A percentile compares a stretch with the other conserved stretches of the same genome.
phyloP scores from a whole-genome alignment of 2,329 filamentous ascomycete species.

The Aspergillus ustus region DNA sequence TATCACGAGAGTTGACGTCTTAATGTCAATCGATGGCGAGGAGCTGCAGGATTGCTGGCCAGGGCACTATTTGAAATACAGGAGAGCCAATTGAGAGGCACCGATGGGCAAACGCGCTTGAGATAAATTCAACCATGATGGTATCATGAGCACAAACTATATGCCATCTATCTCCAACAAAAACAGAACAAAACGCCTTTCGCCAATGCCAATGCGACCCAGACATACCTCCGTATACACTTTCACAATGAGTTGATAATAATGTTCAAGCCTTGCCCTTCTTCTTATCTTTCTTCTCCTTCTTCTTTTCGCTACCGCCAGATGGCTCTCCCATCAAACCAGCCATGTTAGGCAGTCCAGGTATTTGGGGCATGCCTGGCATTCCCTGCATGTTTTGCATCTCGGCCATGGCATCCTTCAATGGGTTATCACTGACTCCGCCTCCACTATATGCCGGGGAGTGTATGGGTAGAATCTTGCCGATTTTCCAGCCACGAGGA shows the following conservation, averaged over 20 bases:
- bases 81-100: not conserved
- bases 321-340: constrained; percentile 54
- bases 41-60: not conserved
- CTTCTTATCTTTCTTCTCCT: constrained; percentile 57
- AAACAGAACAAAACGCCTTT: constrained; percentile 37
- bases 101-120: not conserved
- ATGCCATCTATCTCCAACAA: constrained; percentile 23
- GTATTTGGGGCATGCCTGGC: constrained; percentile 47
- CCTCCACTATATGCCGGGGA: constrained; percentile 90
- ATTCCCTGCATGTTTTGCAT: constrained; percentile 65
- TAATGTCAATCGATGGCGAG: not conserved
- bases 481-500: constrained; percentile 90
- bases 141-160: constrained; percentile 28
- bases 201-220: constrained; percentile 45
- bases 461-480: constrained; percentile 80
- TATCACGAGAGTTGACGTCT: constrained; percentile 6
- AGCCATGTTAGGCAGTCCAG: constrained; percentile 58
- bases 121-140: constrained; percentile 4
- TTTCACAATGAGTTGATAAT: constrained; percentile 22
- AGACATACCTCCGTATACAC: constrained; percentile 28
- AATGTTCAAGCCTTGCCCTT: constrained; percentile 48
- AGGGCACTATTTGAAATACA: not conserved
- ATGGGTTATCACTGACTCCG: constrained; percentile 89
- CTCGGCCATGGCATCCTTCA: constrained; percentile 96
- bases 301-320: constrained; percentile 45